These are phyloP conservation scores for Rachicladosporium sp. DNA, from an alignment of 2,329 filamentous ascomycete genomes.

Conservation along the genomic window DNA sequence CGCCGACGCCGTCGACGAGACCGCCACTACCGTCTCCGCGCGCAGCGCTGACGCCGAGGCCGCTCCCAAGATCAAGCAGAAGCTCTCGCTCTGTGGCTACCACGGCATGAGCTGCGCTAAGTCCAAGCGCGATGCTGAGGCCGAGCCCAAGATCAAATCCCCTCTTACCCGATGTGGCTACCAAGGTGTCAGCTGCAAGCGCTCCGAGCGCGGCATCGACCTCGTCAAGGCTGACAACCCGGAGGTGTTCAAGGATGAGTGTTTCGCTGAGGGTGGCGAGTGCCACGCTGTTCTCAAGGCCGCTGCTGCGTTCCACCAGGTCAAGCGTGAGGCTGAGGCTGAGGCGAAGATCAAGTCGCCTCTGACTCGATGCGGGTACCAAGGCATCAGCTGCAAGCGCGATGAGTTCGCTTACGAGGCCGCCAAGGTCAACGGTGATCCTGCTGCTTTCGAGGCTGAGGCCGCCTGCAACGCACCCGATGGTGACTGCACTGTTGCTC, in stretches of 20 bases:
- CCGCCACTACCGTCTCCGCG: conserved; percentile 9
- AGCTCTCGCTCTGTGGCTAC: conserved; percentile 19
- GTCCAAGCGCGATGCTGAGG: conserved; percentile 18
- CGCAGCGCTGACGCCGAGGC: conserved; percentile 13
- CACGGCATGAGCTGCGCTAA: conserved; percentile 29
- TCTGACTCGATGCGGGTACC: conserved; percentile 15
- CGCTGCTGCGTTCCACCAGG: no score
- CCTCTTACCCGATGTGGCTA: no score
- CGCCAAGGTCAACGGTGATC: neutral
- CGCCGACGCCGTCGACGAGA: conserved; percentile 10
- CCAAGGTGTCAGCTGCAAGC: conserved; percentile 20
- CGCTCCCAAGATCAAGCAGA: neutral
- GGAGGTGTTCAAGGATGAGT: conserved; percentile 7
- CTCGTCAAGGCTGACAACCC: neutral
- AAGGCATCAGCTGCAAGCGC: conserved; percentile 2
- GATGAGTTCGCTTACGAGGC: conserved; percentile 2
- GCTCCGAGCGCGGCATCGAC: conserved; percentile 23
- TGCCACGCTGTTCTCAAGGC: conserved; percentile 12
- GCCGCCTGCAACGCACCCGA: conserved; percentile 7
- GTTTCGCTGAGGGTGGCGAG: conserved; percentile 14
- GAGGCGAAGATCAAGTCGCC: conserved; percentile 28
- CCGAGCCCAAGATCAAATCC: conserved; percentile 13
- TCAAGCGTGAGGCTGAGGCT: neutral
- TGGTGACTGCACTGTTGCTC: conserved; percentile 10
- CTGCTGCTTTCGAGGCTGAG: conserved; percentile 6